phyloP scores from a whole-genome alignment of 805 yeast genomes.

The Candida sanyiensis region DNA sequence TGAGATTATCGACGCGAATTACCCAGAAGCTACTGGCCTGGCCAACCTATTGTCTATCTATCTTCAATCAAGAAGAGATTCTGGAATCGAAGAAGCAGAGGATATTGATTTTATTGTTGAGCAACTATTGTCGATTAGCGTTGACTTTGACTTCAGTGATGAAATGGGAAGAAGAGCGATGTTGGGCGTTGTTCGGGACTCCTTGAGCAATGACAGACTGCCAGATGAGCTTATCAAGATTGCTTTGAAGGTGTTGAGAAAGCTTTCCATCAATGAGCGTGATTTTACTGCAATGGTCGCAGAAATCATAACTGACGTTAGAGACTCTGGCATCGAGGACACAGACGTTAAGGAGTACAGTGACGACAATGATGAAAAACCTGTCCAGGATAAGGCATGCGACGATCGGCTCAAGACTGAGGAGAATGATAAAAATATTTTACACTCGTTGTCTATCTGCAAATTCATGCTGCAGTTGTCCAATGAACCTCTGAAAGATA shows the following conservation, averaged over 20 bases:
- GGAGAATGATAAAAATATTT: constrained; percentile 37
- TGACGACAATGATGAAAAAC: constrained; percentile 11
- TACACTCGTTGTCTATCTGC: constrained; percentile 64
- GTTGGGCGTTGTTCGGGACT: constrained; percentile 51
- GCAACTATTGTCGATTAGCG: constrained; percentile 64
- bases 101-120: constrained; percentile 69
- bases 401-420: constrained; percentile 2
- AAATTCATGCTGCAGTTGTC: constrained; percentile 64
- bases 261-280: constrained; percentile 68
- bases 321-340: constrained; percentile 46
- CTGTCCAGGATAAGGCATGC: constrained; percentile 18
- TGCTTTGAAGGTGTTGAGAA: constrained; percentile 60
- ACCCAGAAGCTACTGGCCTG: constrained; percentile 74
- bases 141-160: constrained; percentile 78
- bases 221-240: constrained; percentile 48
- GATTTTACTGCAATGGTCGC: constrained; percentile 80
- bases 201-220: constrained; percentile 53
- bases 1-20: constrained; percentile 57
- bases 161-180: constrained; percentile 83
- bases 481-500: constrained; percentile 57
- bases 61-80: constrained; percentile 40
- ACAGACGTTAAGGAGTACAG: constrained; percentile 25
- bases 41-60: constrained; percentile 55
- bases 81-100: constrained; percentile 36
- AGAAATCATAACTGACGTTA: constrained; percentile 81